phyloP scores from a whole-genome alignment of 805 yeast species.

The Starmerella tilneyi region DNA sequence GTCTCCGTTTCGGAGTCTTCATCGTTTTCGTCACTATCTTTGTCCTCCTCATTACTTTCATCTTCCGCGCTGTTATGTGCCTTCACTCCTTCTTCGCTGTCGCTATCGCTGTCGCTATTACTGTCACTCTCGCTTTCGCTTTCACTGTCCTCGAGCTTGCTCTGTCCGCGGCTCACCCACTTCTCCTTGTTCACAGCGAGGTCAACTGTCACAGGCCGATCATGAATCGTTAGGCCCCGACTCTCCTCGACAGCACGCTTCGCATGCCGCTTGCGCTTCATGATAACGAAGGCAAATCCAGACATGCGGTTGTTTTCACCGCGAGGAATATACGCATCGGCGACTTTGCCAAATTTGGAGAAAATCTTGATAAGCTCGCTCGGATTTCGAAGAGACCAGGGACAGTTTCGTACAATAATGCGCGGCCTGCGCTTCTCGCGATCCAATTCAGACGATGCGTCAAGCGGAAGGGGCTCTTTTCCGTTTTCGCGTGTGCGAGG shows the following conservation, averaged over 20 bases:
- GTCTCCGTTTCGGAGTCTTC: slow-evolving; percentile 31
- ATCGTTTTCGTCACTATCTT: slow-evolving; percentile 33
- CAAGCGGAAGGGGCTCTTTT: slow-evolving; percentile 8
- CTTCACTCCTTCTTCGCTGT: slow-evolving; percentile 31
- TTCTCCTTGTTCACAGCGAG: slow-evolving; percentile 79
- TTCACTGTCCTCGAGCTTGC: slow-evolving; percentile 34
- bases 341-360: slow-evolving; percentile 70
- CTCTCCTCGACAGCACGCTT: slow-evolving; percentile 67
- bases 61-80: too few relatives aligned
- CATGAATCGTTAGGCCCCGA: slow-evolving; percentile 69
- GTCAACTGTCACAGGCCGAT: slow-evolving; percentile 87
- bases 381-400: slow-evolving; percentile 87
- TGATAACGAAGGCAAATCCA: slow-evolving; percentile 90
- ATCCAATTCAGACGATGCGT: slow-evolving; percentile 19
- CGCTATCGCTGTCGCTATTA: slow-evolving; percentile 29
- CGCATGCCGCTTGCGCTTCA: slow-evolving; percentile 72
- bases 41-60: slow-evolving; percentile 32
- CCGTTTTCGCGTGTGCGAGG: slow-evolving; percentile 64
- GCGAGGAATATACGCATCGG: slow-evolving; percentile 80
- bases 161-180: slow-evolving; percentile 51
- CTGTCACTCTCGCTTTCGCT: slow-evolving; percentile 29
- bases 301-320: slow-evolving; percentile 79
- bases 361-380: slow-evolving; percentile 60
- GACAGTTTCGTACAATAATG: slow-evolving; percentile 79
- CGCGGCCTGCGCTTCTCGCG: slow-evolving; percentile 70